Percentiles rank a stretch among this genome's conserved stretches.
Conservation (phyloP, 148 eudicot genomes). For the Vaccinium macrocarpon region DNA sequence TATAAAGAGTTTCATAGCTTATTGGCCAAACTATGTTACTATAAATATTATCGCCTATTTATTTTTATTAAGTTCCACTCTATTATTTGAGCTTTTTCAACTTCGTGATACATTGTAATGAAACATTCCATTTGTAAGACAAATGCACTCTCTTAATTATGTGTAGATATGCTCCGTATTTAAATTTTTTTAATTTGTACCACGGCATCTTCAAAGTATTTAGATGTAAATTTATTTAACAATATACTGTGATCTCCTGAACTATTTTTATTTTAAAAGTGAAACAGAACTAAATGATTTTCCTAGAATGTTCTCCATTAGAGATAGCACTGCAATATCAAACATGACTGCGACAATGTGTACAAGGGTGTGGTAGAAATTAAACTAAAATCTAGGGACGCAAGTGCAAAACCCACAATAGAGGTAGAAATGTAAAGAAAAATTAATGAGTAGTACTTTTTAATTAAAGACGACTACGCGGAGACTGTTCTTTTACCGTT, state of each 20-base stretch:
- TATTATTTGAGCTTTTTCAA: no score
- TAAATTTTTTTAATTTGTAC: neutral
- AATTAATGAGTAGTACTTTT: no score
- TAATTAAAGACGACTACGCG: slow-evolving; percentile 16
- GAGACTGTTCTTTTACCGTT: slow-evolving; percentile 14
- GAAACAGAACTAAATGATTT: neutral
- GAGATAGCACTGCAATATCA: neutral
- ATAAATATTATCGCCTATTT: no score
- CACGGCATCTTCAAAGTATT: neutral
- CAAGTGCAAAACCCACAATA: neutral
- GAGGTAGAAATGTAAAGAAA: neutral
- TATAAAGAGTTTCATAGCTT: no score
- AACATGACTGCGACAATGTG: neutral
- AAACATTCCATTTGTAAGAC: neutral
- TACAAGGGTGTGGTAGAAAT: neutral
- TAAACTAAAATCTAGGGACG: neutral
- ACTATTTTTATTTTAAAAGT: neutral
- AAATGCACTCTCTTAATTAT: no score
- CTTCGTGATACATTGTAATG: no score
- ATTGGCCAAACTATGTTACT: no score
- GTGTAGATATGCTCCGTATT: neutral
- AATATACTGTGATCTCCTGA: neutral
- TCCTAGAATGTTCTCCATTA: neutral
- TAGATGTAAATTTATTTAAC: neutral
- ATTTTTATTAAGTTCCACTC: no score